Percentiles rank a stretch among this genome's conserved stretches.
Conservation (phyloP, 2,329 filamentous ascomycete genomes). For the Akanthomyces uredinophilus region DNA sequence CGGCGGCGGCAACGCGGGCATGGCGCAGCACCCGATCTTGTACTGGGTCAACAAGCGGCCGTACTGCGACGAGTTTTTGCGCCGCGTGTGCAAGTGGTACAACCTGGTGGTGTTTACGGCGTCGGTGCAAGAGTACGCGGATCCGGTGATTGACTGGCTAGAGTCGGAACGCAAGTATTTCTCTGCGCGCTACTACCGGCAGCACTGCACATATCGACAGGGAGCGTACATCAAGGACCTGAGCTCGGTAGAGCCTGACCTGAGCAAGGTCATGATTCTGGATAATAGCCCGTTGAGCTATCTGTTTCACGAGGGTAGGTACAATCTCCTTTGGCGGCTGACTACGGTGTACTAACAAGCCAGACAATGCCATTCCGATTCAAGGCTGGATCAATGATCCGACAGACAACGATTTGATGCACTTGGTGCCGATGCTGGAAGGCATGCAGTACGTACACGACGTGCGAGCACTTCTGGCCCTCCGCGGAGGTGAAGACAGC, state of each 20-base stretch:
- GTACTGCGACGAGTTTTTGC: constrained; percentile 92
- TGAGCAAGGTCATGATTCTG: constrained; percentile 97
- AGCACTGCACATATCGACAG: constrained; percentile 93
- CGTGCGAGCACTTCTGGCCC: constrained; percentile 80
- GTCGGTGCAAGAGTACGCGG: constrained; percentile 96
- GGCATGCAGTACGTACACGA: constrained; percentile 95
- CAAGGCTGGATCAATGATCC: constrained; percentile 99
- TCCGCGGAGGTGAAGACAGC: constrained; percentile 79
- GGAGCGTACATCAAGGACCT: constrained; percentile 98
- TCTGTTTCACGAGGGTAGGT: constrained; percentile 90
- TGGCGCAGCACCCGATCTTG: constrained; percentile 86
- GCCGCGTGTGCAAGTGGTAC: constrained; percentile 93
- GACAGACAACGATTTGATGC: constrained; percentile 90
- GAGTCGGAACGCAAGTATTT: constrained; percentile 97
- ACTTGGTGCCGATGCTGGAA: constrained; percentile 87
- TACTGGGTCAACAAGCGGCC: constrained; percentile 99
- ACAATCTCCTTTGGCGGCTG: neutral
- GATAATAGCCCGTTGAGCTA: constrained; percentile 98
- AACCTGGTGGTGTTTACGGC: constrained; percentile 96
- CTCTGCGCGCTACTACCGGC: constrained; percentile 85
- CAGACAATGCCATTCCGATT: constrained; percentile 98
- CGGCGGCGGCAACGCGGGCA: constrained; percentile 41
- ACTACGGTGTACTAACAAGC: constrained; percentile 6
- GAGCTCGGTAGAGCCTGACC: constrained; percentile 89
- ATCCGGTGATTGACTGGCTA: constrained; percentile 98